Evolutionary conservation across 352 stramenopile species (phyloP).

Genomic region (Phytophthora sojae): DNA sequence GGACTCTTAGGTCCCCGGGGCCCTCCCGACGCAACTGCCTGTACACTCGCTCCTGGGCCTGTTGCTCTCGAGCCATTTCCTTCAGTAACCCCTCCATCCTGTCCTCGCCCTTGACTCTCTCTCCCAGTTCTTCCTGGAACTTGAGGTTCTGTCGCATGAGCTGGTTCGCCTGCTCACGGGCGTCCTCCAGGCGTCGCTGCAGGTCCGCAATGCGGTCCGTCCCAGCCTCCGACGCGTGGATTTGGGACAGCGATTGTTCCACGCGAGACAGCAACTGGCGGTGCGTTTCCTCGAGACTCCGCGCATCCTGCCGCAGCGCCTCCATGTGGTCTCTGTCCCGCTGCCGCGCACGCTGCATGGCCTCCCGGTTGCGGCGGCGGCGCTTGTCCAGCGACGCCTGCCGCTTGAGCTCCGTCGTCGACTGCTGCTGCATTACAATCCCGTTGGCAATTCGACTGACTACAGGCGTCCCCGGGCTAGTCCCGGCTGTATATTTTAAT

Average conservation of each 20-base stretch:
- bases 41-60: constrained; percentile 33
- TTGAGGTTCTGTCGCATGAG: constrained; percentile 56
- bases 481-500: too few species aligned
- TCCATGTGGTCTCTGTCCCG: constrained; percentile 66
- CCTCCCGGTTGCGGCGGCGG: constrained; percentile 64
- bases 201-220: constrained; percentile 30
- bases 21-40: constrained; percentile 35
- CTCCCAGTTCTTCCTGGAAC: constrained; percentile 55
- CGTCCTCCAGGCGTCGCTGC: constrained; percentile 41
- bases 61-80: constrained; percentile 47
- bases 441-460: too few species aligned
- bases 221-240: constrained; percentile 4
- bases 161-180: constrained; percentile 38
- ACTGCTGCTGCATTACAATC: not conserved
- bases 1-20: constrained; percentile 8
- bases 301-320: constrained; percentile 42
- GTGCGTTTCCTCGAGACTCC: constrained; percentile 44
- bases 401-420: constrained; percentile 26
- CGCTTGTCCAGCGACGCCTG: constrained; percentile 54
- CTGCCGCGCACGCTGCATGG: constrained; percentile 65
- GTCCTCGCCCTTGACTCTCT: constrained; percentile 63
- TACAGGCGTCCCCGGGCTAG: too few species aligned
- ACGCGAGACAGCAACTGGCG: constrained; percentile 45
- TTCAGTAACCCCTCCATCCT: constrained; percentile 63
- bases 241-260: constrained; percentile 40